Percentiles rank a stretch among this genome's conserved stretches.
phyloP scores from a whole-genome alignment of 2,329 filamentous ascomycete genomes.

The Acrocalymma vagum region DNA sequence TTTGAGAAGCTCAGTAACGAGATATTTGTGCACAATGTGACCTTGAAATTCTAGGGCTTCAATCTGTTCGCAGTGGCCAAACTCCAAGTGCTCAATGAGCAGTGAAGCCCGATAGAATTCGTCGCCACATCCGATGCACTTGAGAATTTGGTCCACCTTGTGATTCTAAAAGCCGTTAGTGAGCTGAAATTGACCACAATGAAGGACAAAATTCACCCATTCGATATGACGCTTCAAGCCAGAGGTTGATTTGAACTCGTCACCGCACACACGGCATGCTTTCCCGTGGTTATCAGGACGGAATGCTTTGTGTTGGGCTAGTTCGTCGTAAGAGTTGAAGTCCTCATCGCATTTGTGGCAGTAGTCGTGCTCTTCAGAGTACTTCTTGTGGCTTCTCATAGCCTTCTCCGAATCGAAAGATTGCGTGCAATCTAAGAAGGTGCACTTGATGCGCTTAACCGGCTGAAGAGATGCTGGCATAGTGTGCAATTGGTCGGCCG shows the following conservation, averaged over 20 bases:
- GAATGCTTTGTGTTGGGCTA: constrained; percentile 57
- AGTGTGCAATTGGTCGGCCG: too few relatives aligned
- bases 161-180: constrained; percentile 52
- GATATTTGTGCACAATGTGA: constrained; percentile 60
- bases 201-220: constrained; percentile 47
- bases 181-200: background rate
- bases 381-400: constrained; percentile 62
- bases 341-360: constrained; percentile 56
- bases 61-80: constrained; percentile 58
- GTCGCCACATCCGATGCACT: constrained; percentile 61
- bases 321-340: constrained; percentile 54
- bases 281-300: constrained; percentile 53
- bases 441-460: constrained; percentile 48
- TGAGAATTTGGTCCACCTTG: constrained; percentile 57
- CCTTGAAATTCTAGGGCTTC: constrained; percentile 52
- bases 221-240: constrained; percentile 63
- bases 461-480: constrained; percentile 37
- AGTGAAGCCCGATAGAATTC: constrained; percentile 58
- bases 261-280: constrained; percentile 64
- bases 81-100: constrained; percentile 64
- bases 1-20: constrained; percentile 49
- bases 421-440: constrained; percentile 54
- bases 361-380: constrained; percentile 54
- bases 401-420: constrained; percentile 55
- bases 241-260: constrained; percentile 62